Conservation (phyloP, 306 rosid genomes). For the Citrullus mucosospermus region DNA sequence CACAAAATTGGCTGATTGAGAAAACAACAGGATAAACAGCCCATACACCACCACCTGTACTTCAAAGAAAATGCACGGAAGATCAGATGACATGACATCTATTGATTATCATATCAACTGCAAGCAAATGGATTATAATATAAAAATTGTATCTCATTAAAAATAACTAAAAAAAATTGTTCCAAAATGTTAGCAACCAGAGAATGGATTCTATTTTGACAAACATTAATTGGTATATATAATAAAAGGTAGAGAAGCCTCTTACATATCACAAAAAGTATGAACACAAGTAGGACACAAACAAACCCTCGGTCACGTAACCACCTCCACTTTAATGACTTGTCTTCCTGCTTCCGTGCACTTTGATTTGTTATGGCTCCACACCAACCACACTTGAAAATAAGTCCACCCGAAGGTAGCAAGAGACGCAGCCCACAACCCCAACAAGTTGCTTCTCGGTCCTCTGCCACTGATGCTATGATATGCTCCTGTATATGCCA, state of each 20-base stretch:
- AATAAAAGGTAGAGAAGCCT: background rate
- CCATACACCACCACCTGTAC: slow-evolving; percentile 96
- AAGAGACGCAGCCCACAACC: slow-evolving; percentile 80
- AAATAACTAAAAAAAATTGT: background rate
- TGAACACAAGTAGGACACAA: slow-evolving; percentile 45
- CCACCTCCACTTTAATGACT: slow-evolving; percentile 46
- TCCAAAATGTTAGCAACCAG: background rate
- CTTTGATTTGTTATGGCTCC: slow-evolving; percentile 76
- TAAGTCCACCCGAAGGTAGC: slow-evolving; percentile 43
- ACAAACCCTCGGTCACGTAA: slow-evolving; percentile 67
- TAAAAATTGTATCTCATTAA: background rate
- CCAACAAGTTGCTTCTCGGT: slow-evolving; percentile 71
- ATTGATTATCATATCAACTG: background rate
- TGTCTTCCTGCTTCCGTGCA: slow-evolving; percentile 32
- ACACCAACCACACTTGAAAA: slow-evolving; percentile 97
- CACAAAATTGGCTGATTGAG: slow-evolving; percentile 40
- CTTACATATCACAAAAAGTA: slow-evolving; percentile 78
- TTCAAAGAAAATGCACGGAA: slow-evolving; percentile 7
- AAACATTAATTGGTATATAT: background rate
- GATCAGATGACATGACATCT: background rate
- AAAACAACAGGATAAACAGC: slow-evolving; percentile 57
- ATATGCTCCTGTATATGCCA: slow-evolving; percentile 60
- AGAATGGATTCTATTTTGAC: background rate
- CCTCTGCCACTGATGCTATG: slow-evolving; percentile 32
- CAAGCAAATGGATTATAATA: background rate